Conservation (phyloP, 176 grass and related monocot genomes). For the Chrysopogon serrulatus region DNA sequence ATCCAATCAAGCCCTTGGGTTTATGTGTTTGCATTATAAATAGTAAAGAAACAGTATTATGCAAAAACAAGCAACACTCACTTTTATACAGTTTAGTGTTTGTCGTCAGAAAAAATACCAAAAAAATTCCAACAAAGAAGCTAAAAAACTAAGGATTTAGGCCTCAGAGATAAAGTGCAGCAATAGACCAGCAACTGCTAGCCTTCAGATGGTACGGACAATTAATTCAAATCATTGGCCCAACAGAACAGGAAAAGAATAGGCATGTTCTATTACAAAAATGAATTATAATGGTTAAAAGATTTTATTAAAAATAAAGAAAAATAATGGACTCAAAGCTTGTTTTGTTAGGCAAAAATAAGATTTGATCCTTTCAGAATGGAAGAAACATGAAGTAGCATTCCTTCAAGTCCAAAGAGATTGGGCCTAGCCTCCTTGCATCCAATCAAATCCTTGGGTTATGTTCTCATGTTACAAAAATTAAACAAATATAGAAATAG, state of each 20-base stretch:
- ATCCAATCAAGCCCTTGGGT: neutral
- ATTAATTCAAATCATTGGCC: conserved; percentile 25
- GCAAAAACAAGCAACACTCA: neutral
- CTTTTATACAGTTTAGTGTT: neutral
- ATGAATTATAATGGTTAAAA: neutral
- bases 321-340: neutral
- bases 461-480: neutral
- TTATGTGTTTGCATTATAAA: neutral
- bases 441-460: neutral
- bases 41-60: neutral
- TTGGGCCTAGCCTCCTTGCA: neutral
- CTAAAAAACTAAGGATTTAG: neutral
- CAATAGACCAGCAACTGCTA: neutral
- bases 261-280: neutral
- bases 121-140: neutral
- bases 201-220: conserved; percentile 31
- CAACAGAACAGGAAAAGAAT: neutral
- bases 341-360: neutral
- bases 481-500: neutral
- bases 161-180: neutral
- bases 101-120: neutral
- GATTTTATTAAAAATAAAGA: neutral
- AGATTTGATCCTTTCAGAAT: neutral
- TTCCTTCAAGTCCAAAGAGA: neutral
- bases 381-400: neutral